phyloP scores from a whole-genome alignment of 1,284 basidiomycete species.

The Agroathelia rolfsii region DNA sequence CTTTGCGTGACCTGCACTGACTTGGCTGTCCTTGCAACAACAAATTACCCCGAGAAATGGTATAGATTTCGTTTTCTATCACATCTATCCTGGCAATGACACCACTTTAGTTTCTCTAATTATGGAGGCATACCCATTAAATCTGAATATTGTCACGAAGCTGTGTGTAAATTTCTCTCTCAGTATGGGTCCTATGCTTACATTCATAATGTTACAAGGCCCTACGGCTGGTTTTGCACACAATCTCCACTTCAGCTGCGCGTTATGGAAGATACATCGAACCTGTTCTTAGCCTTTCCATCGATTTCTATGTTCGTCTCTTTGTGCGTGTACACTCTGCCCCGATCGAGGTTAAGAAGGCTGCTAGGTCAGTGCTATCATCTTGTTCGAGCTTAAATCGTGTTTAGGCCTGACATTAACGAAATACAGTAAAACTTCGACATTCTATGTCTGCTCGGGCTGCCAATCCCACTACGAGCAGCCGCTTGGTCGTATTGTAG shows the following conservation, averaged over 20 bases:
- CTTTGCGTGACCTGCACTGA: slow-evolving; percentile 97
- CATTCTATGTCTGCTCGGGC: slow-evolving; percentile 72
- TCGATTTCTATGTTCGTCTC: slow-evolving; percentile 95
- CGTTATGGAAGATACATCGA: slow-evolving; percentile 90
- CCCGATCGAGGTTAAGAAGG: slow-evolving; percentile 82
- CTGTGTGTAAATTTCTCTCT: slow-evolving; percentile 34
- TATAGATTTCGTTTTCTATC: slow-evolving; percentile 21
- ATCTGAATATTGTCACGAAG: slow-evolving; percentile 92
- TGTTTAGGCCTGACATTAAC: not conserved
- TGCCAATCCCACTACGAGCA: slow-evolving; percentile 79
- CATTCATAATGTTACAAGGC: slow-evolving; percentile 38
- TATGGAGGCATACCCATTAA: slow-evolving; percentile 93
- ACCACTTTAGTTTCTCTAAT: slow-evolving; percentile 67
- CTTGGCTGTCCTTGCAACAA: slow-evolving; percentile 86
- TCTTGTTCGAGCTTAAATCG: not conserved
- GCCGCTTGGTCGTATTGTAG: slow-evolving; percentile 61
- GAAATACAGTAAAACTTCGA: slow-evolving; percentile 61
- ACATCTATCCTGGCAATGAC: not conserved
- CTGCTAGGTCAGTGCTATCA: slow-evolving; percentile 49
- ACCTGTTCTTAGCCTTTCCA: slow-evolving; percentile 87
- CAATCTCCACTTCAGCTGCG: slow-evolving; percentile 78
- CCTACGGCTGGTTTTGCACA: slow-evolving; percentile 81
- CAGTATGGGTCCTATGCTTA: slow-evolving; percentile 4
- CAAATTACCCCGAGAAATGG: slow-evolving; percentile 97
- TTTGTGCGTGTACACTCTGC: slow-evolving; percentile 77